Evolutionary conservation across 2,329 filamentous ascomycete genomes (phyloP).

Genomic region (Emmonsiellopsis sp.): DNA sequence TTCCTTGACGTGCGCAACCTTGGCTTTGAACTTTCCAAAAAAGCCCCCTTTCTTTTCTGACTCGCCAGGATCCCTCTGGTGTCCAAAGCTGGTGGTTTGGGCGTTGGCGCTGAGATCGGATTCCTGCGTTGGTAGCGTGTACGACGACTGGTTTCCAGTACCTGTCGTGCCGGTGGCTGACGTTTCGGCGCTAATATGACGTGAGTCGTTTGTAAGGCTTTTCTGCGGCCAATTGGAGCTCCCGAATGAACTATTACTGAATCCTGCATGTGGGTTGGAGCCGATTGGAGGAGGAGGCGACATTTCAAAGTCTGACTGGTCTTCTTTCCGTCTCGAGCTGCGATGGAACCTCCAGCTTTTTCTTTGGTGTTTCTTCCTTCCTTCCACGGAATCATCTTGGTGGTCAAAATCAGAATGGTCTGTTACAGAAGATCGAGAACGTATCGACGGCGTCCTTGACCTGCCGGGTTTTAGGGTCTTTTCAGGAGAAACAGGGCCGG

Average conservation of each 20-base stretch:
- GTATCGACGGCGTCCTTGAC: conserved; percentile 68
- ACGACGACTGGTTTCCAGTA: conserved; percentile 14
- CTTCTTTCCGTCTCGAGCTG: conserved; percentile 46
- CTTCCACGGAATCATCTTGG: conserved; percentile 49
- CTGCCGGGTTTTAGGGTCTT: conserved; percentile 53
- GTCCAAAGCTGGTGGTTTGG: conserved; percentile 11
- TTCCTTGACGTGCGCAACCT: conserved; percentile 45
- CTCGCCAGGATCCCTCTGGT: conserved; percentile 22
- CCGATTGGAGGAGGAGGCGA: conserved; percentile 46
- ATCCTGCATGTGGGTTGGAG: conserved; percentile 53
- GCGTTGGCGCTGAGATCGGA: conserved; percentile 25
- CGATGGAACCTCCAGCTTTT: conserved; percentile 62
- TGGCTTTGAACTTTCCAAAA: conserved; percentile 56
- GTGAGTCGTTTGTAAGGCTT: conserved; percentile 36
- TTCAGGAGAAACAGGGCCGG: conserved; percentile 30
- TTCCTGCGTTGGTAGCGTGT: conserved; percentile 24
- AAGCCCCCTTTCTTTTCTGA: conserved; percentile 47
- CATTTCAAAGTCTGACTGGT: conserved; percentile 34
- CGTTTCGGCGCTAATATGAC: conserved; percentile 28
- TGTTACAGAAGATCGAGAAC: conserved; percentile 61
- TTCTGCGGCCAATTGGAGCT: conserved; percentile 44
- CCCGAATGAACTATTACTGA: conserved; percentile 59
- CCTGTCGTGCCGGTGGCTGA: conserved; percentile 9
- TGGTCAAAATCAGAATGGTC: conserved; percentile 75
- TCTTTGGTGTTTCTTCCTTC: conserved; percentile 58